Evolutionary conservation across 2,329 filamentous ascomycete species (phyloP).

Genomic region (Sporothrix pallida): DNA sequence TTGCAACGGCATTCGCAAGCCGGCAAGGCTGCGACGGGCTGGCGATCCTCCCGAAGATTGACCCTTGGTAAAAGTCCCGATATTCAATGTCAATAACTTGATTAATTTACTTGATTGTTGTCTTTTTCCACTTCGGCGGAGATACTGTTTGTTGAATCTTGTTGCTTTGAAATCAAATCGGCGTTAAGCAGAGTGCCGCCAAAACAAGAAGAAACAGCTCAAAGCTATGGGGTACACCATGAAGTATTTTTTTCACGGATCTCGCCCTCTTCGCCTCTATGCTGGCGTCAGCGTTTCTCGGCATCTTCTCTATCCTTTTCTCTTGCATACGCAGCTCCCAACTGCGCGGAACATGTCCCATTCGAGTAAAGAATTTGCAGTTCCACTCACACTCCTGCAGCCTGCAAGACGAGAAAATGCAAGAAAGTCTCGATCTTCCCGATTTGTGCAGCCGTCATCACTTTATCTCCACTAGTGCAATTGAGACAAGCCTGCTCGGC

Average conservation of each 20-base stretch:
- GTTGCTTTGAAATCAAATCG: constrained; percentile 12
- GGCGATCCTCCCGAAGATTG: background rate
- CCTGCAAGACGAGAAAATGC: too few relatives aligned
- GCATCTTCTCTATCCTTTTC: background rate
- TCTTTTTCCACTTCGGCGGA: background rate
- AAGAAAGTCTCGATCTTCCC: background rate
- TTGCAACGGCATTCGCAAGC: background rate
- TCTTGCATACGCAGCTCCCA: background rate
- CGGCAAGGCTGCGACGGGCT: background rate
- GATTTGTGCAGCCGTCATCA: background rate
- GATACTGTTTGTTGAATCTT: background rate
- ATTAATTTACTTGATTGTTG: too few relatives aligned
- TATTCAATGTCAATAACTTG: too few relatives aligned
- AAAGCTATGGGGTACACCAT: background rate
- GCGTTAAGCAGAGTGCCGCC: background rate
- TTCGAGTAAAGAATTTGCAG: background rate
- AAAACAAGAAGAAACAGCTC: background rate
- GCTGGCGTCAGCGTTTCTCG: constrained; percentile 2
- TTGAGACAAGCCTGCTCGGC: too few relatives aligned
- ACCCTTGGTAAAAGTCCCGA: background rate
- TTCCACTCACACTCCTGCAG: background rate
- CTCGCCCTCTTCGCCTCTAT: background rate
- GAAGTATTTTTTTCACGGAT: background rate
- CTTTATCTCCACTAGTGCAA: background rate
- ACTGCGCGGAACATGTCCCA: background rate